Evolutionary conservation across 768 basidiomycete genomes (phyloP), one percentile per base, ranked within the genome.

Genomic region (Boletus edulis): DNA sequence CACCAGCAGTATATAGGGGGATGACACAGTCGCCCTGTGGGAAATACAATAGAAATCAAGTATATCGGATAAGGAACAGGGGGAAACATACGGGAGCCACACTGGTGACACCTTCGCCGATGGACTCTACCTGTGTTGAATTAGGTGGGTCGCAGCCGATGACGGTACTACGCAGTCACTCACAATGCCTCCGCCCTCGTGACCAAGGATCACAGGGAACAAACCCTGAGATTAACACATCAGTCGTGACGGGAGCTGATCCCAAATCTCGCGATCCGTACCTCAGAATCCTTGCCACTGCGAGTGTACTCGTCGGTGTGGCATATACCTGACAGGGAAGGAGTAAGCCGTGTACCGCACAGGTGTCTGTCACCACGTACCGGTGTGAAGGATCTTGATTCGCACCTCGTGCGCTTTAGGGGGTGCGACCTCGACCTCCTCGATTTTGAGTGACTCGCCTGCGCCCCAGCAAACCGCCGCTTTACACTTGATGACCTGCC

Each of bases 251-350:
- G 15, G 27, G 8, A 20, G 35, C 49, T 17, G 34, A 37, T 55
- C 44, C 45, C 47, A 42, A 32, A 55, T 59, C 39, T 57, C 40
- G 17, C 20, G 24, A 43, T 22, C 58, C 67, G 50, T 69, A 89
- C 95, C 82, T 98, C 97, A 41, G 94, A 86, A 71, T 99, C 96
- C 72, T 89, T 89, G 53, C 95, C 94, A 69, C 92, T 94, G 68
- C 94, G 87, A 57, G 94, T 95, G 77, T 95, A 98, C 68, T 95
- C 94, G 67, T 98, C 95, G 66, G 96, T 98, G 73, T 98, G 95
- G 75, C 97, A 99, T 69, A 99, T 89, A 57, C 89, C 89, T 90
- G 55, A 38, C 29, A 39, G 44, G 37, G 55, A n/a, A 20, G 31
- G 43, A 29, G 42, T 49, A 45, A 5, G 34, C 42, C 32, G 40